Evolutionary conservation across 2,329 filamentous ascomycete genomes (phyloP).

Genomic region (Pyrenochaeta sp.): DNA sequence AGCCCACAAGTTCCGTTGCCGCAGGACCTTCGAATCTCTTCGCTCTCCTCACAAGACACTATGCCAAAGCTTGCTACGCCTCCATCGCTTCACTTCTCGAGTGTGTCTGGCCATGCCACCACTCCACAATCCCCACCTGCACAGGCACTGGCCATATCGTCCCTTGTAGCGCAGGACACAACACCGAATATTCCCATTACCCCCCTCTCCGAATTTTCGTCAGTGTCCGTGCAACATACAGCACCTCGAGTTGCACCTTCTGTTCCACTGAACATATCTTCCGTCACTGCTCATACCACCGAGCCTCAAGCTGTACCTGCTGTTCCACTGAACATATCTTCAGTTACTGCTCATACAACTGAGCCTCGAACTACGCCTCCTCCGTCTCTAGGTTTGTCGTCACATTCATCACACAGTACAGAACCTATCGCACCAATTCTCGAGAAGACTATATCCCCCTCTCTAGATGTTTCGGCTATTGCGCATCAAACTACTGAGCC

Average conservation of each 20-base stretch:
- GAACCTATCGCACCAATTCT: conserved; percentile 39
- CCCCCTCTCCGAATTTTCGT: conserved; percentile 26
- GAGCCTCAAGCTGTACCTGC: conserved; percentile 20
- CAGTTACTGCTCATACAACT: conserved; percentile 35
- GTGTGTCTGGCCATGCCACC: conserved; percentile 37
- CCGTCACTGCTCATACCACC: conserved; percentile 35
- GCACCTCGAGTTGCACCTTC: conserved; percentile 21
- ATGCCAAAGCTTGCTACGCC: conserved; percentile 22
- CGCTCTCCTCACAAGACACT: conserved; percentile 32
- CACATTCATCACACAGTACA: conserved; percentile 27
- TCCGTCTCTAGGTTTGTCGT: conserved; percentile 28
- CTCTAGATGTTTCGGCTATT: conserved; percentile 38
- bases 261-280: conserved; percentile 28
- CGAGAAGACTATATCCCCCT: conserved; percentile 37
- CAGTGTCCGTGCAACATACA: conserved; percentile 33
- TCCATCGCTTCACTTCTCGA: conserved; percentile 34
- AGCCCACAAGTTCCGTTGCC: conserved; percentile 24
- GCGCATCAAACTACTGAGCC: conserved; percentile 40
- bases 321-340: conserved; percentile 28
- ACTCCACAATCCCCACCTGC: conserved; percentile 24
- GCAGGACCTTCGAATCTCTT: conserved; percentile 30
- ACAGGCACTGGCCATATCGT: conserved; percentile 26
- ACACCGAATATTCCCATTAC: conserved; percentile 23
- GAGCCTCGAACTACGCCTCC: conserved; percentile 25
- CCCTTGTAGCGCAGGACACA: conserved; percentile 31